These are phyloP conservation scores for Serendipita sp. DNA, from an alignment of 1,284 basidiomycete genomes.

Conservation along the genomic window DNA sequence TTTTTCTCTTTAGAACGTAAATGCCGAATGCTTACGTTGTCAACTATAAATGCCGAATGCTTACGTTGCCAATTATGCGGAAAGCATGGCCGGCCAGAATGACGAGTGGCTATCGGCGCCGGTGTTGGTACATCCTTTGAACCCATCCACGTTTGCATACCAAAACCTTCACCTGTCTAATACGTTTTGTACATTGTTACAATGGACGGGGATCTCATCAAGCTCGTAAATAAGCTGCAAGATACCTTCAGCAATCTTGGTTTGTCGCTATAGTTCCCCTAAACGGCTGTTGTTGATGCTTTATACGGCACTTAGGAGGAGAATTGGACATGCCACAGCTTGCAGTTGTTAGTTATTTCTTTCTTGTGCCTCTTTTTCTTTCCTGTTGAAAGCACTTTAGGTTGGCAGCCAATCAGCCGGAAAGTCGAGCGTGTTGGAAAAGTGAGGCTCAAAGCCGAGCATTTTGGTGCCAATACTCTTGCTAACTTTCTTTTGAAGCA, in stretches of 20 bases:
- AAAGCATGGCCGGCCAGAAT: not conserved
- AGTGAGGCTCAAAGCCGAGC: conserved; percentile 31
- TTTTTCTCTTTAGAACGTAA: not conserved
- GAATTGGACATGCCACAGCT: conserved; percentile 79
- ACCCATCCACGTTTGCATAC: not conserved
- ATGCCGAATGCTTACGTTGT: not conserved
- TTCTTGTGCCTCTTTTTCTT: not conserved
- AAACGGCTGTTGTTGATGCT: not conserved
- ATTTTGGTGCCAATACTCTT: not conserved
- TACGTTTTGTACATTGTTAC: conserved; percentile 17
- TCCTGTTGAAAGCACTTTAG: conserved; percentile 24
- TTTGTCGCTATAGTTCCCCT: conserved; percentile 24
- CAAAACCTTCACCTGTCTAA: too few species aligned
- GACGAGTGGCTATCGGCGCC: not conserved
- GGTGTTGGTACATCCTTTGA: not conserved
- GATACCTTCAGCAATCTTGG: conserved; percentile 74
- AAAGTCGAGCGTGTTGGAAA: conserved; percentile 77
- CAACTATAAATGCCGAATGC: not conserved
- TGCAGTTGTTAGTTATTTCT: conserved; percentile 41
- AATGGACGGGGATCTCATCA: conserved; percentile 91
- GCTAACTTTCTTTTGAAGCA: conserved; percentile 31
- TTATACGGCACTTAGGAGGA: conserved; percentile 36
- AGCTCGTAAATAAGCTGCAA: conserved; percentile 91
- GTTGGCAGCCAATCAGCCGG: conserved; percentile 77
- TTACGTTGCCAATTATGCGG: not conserved